Conservation (phyloP, 1,139 yeast genomes). For the Debaryomycetaceae sp. region DNA sequence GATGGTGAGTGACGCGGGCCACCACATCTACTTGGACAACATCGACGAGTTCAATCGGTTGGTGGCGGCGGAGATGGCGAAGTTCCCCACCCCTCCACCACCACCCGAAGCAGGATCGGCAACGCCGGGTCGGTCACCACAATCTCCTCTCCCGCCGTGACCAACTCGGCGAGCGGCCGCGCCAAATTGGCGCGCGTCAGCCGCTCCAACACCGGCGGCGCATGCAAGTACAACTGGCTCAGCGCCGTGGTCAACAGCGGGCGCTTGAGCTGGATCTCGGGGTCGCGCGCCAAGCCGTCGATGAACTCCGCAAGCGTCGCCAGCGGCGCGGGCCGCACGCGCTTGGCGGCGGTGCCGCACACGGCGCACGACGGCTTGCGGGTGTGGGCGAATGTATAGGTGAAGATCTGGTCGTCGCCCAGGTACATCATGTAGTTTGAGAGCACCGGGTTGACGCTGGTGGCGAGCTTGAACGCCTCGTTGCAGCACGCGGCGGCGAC, state of each 20-base stretch:
- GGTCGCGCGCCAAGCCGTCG: slow-evolving; percentile 20
- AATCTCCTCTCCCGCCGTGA: slow-evolving; percentile 45
- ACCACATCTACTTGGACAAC: slow-evolving; percentile 68
- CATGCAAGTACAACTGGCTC: slow-evolving; percentile 43
- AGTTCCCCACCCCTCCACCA: slow-evolving; percentile 21
- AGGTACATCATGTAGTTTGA: slow-evolving; percentile 85
- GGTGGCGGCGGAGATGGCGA: slow-evolving; percentile 32
- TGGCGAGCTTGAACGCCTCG: slow-evolving; percentile 76
- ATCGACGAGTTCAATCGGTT: slow-evolving; percentile 44
- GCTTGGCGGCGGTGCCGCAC: slow-evolving; percentile 53
- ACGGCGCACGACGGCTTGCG: slow-evolving; percentile 65
- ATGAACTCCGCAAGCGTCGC: slow-evolving; percentile 49
- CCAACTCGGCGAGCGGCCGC: slow-evolving; percentile 31
- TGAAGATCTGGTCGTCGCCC: slow-evolving; percentile 73
- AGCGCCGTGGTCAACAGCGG: slow-evolving; percentile 50
- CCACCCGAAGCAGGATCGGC: slow-evolving; percentile 37
- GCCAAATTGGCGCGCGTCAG: slow-evolving; percentile 45
- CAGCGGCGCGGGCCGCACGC: slow-evolving; percentile 27
- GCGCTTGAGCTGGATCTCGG: slow-evolving; percentile 37
- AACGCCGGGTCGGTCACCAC: slow-evolving; percentile 54
- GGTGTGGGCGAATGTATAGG: slow-evolving; percentile 65
- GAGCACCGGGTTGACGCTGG: slow-evolving; percentile 63
- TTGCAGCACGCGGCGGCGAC: slow-evolving; percentile 90
- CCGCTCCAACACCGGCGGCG: slow-evolving; percentile 48
- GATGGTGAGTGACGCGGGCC: slow-evolving; percentile 57